These are phyloP conservation scores for Paulinella micropora DNA, from an alignment of 78 protist species.

Conservation along the genomic window DNA sequence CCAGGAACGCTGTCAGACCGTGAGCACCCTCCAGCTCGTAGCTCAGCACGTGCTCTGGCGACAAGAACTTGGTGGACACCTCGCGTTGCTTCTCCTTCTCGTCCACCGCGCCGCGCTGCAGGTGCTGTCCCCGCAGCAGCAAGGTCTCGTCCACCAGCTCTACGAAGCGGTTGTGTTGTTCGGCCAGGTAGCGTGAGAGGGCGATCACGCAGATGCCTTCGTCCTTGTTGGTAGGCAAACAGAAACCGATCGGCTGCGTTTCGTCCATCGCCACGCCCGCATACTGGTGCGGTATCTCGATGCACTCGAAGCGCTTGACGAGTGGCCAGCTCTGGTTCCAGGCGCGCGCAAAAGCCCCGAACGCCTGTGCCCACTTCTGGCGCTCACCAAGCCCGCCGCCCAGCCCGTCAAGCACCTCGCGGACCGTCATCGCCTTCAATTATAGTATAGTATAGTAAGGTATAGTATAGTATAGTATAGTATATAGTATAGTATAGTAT, in stretches of 20 bases:
- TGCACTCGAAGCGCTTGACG: not conserved
- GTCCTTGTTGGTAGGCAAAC: not conserved
- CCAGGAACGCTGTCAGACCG: not conserved
- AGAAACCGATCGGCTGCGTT: not conserved
- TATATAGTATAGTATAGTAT: too few species aligned
- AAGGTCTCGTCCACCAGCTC: not conserved
- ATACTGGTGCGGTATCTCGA: not conserved
- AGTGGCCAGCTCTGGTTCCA: not conserved
- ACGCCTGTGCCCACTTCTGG: not conserved
- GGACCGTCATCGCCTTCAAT: not conserved
- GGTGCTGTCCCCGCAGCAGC: not conserved
- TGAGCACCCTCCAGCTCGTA: not conserved
- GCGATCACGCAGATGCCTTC: not conserved
- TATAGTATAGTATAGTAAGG: not conserved
- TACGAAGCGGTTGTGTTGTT: not conserved
- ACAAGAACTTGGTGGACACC: slow-evolving; percentile 3
- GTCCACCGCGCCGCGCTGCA: not conserved
- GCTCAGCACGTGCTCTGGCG: not conserved
- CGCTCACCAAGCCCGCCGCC: not conserved
- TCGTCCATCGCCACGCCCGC: not conserved
- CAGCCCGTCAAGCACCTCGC: not conserved
- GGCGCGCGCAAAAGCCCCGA: not conserved
- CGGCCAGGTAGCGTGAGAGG: not conserved
- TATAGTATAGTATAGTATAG: too few species aligned
- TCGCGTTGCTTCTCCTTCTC: not conserved